phyloP scores from a whole-genome alignment of 140 eudicot genomes.

The Erigeron philadelphicus region DNA sequence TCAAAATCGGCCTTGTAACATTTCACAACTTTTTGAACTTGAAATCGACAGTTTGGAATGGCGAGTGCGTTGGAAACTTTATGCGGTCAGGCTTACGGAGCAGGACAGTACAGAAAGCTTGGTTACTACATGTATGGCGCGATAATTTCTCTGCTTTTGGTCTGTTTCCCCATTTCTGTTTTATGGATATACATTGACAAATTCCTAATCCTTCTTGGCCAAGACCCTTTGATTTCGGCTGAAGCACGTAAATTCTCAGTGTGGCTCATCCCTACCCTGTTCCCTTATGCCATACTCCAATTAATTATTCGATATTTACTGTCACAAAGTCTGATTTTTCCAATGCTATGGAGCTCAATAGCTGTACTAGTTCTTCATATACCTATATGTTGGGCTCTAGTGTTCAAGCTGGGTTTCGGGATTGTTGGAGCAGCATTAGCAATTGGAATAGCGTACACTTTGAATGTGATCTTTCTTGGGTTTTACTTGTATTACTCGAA shows the following conservation, averaged over 20 bases:
- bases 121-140: conserved; percentile 48
- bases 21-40: neutral
- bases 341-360: conserved; percentile 60
- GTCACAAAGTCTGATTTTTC: conserved; percentile 59
- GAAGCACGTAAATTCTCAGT: conserved; percentile 41
- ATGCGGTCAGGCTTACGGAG: conserved; percentile 83
- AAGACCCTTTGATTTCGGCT: conserved; percentile 43
- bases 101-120: conserved; percentile 39
- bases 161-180: conserved; percentile 43
- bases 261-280: conserved; percentile 50
- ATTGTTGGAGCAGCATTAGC: conserved; percentile 41
- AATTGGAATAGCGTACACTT: conserved; percentile 32
- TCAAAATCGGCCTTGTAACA: no score
- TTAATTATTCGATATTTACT: conserved; percentile 51
- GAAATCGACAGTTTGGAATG: conserved; percentile 53
- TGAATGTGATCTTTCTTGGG: conserved; percentile 26
- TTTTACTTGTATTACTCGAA: conserved; percentile 25
- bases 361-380: conserved; percentile 32
- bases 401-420: conserved; percentile 32
- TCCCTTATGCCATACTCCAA: conserved; percentile 58
- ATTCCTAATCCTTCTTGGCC: conserved; percentile 47
- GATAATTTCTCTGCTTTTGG: conserved; percentile 44
- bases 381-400: conserved; percentile 45
- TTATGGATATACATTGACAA: conserved; percentile 50
- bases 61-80: conserved; percentile 64